Evolutionary conservation across 345 rosid genomes (phyloP).

Genomic region (Citrus maxima): DNA sequence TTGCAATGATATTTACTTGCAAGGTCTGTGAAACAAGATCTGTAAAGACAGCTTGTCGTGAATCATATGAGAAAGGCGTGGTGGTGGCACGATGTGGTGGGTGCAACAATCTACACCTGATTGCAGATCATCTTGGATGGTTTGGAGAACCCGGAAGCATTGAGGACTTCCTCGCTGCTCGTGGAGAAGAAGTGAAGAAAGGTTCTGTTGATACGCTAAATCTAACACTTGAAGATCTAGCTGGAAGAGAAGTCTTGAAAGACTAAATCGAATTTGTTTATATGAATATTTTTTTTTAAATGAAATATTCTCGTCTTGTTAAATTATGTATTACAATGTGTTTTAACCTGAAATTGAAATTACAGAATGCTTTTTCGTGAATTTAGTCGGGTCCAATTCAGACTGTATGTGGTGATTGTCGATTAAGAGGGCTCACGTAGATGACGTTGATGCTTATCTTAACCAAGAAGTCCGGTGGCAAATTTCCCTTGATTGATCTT

Average conservation of each 20-base stretch:
- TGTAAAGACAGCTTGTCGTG: constrained; percentile 61
- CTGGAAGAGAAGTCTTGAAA: constrained; percentile 47
- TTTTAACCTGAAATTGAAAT: background rate
- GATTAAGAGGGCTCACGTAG: background rate
- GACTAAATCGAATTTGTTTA: constrained; percentile 16
- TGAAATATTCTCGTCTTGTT: background rate
- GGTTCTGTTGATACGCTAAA: constrained; percentile 70
- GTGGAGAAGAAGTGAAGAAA: constrained; percentile 75
- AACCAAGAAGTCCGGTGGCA: background rate
- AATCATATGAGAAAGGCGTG: constrained; percentile 82
- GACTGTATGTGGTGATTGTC: too few species aligned
- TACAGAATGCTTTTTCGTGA: too few species aligned
- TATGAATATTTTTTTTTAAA: background rate
- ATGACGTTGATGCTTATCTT: background rate
- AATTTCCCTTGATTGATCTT: background rate
- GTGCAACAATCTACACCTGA: constrained; percentile 82
- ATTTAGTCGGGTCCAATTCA: background rate
- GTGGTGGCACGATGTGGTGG: constrained; percentile 84
- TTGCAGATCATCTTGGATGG: constrained; percentile 83
- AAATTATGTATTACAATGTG: background rate
- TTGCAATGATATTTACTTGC: constrained; percentile 84
- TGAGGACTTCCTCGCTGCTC: constrained; percentile 79
- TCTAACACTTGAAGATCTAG: constrained; percentile 81
- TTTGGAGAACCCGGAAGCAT: constrained; percentile 84
- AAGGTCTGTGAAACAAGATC: constrained; percentile 90